Evolutionary conservation across 2,329 filamentous ascomycete species (phyloP).

Genomic region (Microsporum ferrugineum): DNA sequence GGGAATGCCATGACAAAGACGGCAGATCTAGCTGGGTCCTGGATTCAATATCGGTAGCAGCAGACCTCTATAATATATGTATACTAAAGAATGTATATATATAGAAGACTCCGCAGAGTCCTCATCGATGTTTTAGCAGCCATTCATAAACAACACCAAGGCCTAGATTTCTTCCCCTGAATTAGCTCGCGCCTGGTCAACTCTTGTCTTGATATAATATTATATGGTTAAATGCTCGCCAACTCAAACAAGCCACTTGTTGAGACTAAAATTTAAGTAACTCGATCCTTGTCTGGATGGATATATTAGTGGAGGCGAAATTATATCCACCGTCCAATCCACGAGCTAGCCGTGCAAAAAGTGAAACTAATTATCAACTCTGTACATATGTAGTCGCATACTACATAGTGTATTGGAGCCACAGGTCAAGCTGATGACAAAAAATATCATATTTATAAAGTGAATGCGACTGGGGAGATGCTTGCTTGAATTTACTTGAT

Average conservation of each 20-base stretch:
- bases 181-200: neutral
- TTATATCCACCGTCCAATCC: neutral
- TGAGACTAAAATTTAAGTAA: neutral
- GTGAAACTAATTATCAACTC: neutral
- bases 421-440: neutral
- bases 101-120: too few species aligned
- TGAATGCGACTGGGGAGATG: neutral
- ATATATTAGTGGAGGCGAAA: neutral
- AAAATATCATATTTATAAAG: neutral
- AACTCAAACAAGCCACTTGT: neutral
- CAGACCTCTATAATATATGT: too few species aligned
- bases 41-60: too few species aligned
- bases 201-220: neutral
- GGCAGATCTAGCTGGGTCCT: too few species aligned
- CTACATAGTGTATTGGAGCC: neutral
- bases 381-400: neutral
- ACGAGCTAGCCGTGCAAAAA: neutral
- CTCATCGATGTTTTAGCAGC: too few species aligned
- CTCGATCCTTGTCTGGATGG: neutral
- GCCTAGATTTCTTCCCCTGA: neutral
- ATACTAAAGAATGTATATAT: too few species aligned
- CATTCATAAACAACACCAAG: neutral
- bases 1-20: too few species aligned
- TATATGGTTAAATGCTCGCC: neutral
- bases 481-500: neutral